These are phyloP conservation scores for Geotrichum restrictum DNA, from an alignment of 1,139 yeast species.

Conservation along the genomic window DNA sequence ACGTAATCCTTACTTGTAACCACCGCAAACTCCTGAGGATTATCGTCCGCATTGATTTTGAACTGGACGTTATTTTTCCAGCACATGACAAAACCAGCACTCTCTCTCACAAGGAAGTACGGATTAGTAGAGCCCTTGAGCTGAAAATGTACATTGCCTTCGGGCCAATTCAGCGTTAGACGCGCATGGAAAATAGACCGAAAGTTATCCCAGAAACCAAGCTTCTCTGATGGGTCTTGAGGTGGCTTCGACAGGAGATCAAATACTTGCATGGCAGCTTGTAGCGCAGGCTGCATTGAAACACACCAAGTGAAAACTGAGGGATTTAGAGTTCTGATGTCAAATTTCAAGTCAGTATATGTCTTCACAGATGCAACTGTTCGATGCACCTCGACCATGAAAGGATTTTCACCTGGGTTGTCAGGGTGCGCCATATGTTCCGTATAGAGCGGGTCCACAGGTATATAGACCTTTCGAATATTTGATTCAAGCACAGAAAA, in stretches of 20 bases:
- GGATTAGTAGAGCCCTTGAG: slow-evolving; percentile 79
- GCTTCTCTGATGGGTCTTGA: slow-evolving; percentile 74
- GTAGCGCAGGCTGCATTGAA: slow-evolving; percentile 78
- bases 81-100: slow-evolving; percentile 76
- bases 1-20: slow-evolving; percentile 64
- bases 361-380: slow-evolving; percentile 75
- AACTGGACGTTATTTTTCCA: slow-evolving; percentile 68
- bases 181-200: slow-evolving; percentile 58
- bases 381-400: slow-evolving; percentile 64
- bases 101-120: slow-evolving; percentile 59
- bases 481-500: slow-evolving; percentile 46
- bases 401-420: slow-evolving; percentile 36
- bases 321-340: slow-evolving; percentile 53
- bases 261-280: slow-evolving; percentile 71
- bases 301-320: slow-evolving; percentile 83
- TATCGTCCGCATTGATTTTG: slow-evolving; percentile 57
- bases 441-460: slow-evolving; percentile 49
- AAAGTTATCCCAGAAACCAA: slow-evolving; percentile 81
- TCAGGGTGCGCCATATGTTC: slow-evolving; percentile 15
- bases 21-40: slow-evolving; percentile 59
- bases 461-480: slow-evolving; percentile 60
- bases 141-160: slow-evolving; percentile 47
- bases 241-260: slow-evolving; percentile 82
- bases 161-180: slow-evolving; percentile 46
- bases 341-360: slow-evolving; percentile 57